Base-by-base conservation (phyloP, 495 filamentous ascomycete species). In the Jackrogersella minutella region DNA sequence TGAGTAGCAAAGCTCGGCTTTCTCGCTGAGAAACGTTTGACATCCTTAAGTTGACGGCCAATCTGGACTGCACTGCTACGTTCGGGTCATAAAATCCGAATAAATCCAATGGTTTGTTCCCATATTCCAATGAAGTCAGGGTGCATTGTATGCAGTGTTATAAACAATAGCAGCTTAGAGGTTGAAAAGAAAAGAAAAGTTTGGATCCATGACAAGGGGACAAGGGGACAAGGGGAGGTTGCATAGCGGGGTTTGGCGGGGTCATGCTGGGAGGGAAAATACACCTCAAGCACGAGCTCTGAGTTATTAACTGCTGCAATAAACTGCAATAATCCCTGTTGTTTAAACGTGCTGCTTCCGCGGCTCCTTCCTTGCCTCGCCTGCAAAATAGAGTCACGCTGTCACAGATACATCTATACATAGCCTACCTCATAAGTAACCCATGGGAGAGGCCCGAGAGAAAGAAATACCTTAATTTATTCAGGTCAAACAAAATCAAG, bases 181-280 rank as follows among this genome's bases (percentile, higher is more conserved):
- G 46, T 28, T 5, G 30, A 33, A 13, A 22, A 22, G 44, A 36
- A 14, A 5, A 16, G 24, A 26, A n/a, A n/a, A n/a, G n/a, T n/a
- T n/a, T n/a, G n/a, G n/a, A n/a, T n/a, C n/a, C n/a, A 56, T 54
- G 60, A 64, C 56, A 62, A 46, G 61, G 66, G 46, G 44, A 7
- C 46, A 17, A 40, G 37, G 14, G 13, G 2, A 36, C 33, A 36
- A 14, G 60, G 30, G 28, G 33, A 19, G 30, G 21, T 58, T 31
- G 58, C 37, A 63, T 40, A 28, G 64, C 47, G 58, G 64, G 68
- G 47, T 64, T 70, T 71, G 64, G 68, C 63, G 64, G 68, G 68
- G 64, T 67, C 9, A 41, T 30, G 26, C 3, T 30, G 26, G 3
- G 7, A 30, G 26, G 26, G 7, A 30, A 3, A 67, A 66, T 70